Evolutionary conservation across 768 basidiomycete species (phyloP).

Genomic region (Podaxis sp.): DNA sequence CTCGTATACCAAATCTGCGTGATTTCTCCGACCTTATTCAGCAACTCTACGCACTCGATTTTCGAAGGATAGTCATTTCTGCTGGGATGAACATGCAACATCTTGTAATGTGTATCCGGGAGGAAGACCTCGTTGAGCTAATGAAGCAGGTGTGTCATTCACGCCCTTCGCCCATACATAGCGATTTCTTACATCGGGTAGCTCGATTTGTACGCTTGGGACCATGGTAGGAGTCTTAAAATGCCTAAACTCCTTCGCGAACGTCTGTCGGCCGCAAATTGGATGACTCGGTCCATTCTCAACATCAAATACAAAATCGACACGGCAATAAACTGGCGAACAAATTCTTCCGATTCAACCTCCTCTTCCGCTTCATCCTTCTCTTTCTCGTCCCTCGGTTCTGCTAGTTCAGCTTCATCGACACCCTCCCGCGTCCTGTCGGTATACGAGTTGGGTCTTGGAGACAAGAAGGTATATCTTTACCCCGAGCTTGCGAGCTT

Average conservation of each 20-base stretch:
- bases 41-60: neutral
- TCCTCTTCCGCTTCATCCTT: neutral
- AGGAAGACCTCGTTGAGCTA: neutral
- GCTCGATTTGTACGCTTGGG: neutral
- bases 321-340: neutral
- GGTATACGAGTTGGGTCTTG: neutral
- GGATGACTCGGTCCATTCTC: neutral
- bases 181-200: neutral
- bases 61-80: neutral
- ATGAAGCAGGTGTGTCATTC: constrained; percentile 2
- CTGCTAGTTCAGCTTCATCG: neutral
- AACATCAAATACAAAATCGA: neutral
- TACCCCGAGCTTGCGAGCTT: constrained; percentile 6
- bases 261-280: neutral
- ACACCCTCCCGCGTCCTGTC: neutral
- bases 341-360: neutral
- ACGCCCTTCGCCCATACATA: neutral
- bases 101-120: constrained; percentile 1
- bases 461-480: constrained; percentile 4
- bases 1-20: neutral
- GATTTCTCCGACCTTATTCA: neutral
- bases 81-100: neutral
- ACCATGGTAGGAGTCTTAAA: neutral
- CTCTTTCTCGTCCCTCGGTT: neutral
- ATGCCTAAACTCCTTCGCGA: constrained; percentile 7